Base-by-base conservation (phyloP, 2,329 filamentous ascomycete genomes). In the Apiospora sp. region DNA sequence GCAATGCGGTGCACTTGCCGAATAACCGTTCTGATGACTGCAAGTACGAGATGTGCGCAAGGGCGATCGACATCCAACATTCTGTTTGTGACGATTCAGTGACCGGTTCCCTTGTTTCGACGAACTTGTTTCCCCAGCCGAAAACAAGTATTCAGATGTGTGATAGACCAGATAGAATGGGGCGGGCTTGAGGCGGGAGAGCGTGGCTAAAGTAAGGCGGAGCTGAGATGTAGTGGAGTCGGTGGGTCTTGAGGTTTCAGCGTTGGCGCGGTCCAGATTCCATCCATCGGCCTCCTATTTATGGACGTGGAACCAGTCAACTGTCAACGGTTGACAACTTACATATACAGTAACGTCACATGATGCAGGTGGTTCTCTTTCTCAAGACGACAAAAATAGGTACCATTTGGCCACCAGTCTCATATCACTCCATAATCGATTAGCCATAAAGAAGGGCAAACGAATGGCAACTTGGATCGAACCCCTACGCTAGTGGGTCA, bases 191-290 rank as follows among this genome's bases (percentile, higher is more conserved):
- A 8, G 19, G 19, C 16, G 46, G 13, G 16, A 61, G 27, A 22
- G 54, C 7, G 54, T 54, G 24, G 34, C 58, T 64, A 22, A 64
- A 64, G 58, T 41, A 41, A n/a, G 58, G 58, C 58, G 58, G 58
- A 64, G 58, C 58, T 64, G 58, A 64, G 58, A 64, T 64, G 34
- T 22, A 22, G 58, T 64, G 58, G 58, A 64, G 58, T 13, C 22
- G 37, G 58, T 64, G 58, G 58, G 24, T 41, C 58, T 22, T 7
- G 27, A n/a, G 30, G 34, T 41, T 41, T 64, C 58, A 64, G 34
- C 19, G 41, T 64, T 1, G 30, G 14, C 54, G 14, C 1, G 54
- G 22, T 34, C 54, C 54, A 54, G 49, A 54, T 14, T 54, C 49
- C 49, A 51, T 51, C 8, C 22, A 24, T 49, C 30, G 13, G 19